Percentiles rank a stretch among this genome's conserved stretches.
Conservation (phyloP, 306 rosid genomes). For the Oxytropis ochrocephala region DNA sequence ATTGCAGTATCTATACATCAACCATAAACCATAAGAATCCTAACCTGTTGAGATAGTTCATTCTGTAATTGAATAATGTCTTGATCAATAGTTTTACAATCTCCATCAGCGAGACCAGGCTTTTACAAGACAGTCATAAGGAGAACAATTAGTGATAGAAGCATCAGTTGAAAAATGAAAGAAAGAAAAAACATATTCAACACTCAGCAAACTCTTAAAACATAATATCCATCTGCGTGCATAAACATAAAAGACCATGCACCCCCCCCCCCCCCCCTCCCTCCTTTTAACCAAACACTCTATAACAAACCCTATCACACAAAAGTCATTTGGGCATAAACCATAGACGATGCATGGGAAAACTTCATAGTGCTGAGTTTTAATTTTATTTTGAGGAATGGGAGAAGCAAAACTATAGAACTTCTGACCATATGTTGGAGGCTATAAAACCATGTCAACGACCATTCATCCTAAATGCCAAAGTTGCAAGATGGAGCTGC, state of each 20-base stretch:
- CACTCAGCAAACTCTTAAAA: neutral
- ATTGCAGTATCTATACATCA: neutral
- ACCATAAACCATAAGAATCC: constrained; percentile 10
- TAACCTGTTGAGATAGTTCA: constrained; percentile 59
- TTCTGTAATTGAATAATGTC: constrained; percentile 62
- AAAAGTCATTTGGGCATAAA: neutral
- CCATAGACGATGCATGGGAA: neutral
- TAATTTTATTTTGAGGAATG: neutral
- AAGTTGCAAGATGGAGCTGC: neutral
- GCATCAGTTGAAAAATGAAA: neutral
- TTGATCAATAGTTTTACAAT: constrained; percentile 50
- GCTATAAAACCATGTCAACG: neutral
- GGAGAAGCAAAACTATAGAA: neutral
- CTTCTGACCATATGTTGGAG: neutral
- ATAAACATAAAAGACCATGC: neutral
- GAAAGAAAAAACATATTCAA: constrained; percentile 5
- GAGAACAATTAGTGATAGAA: neutral
- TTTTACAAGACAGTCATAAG: constrained; percentile 34
- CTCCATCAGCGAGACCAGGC: constrained; percentile 87
- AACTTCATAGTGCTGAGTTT: neutral
- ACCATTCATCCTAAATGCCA: neutral
- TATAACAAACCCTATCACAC: neutral
- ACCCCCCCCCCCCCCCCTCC: neutral
- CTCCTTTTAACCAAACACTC: neutral
- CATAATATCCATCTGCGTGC: neutral